These are phyloP conservation scores for Aspergillus novoparasiticus DNA, from an alignment of 2,329 filamentous ascomycete species.

Conservation along the genomic window DNA sequence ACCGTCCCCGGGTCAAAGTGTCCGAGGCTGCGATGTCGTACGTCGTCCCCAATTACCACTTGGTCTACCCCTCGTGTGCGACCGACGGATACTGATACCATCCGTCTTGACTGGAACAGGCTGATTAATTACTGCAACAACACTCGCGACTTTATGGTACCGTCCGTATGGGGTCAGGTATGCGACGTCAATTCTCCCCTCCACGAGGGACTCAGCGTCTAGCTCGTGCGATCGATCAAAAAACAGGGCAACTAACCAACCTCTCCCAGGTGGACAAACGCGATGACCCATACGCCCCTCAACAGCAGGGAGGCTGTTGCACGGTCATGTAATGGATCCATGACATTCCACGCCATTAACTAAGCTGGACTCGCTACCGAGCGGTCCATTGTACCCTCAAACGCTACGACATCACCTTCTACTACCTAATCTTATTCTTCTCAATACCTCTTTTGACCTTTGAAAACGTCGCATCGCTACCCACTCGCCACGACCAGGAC, in stretches of 20 bases:
- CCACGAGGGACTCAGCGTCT: background rate
- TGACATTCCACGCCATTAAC: slow-evolving; percentile 27
- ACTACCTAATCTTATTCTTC: slow-evolving; percentile 19
- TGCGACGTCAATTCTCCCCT: slow-evolving; percentile 20
- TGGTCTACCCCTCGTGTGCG: slow-evolving; percentile 6
- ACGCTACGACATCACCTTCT: slow-evolving; percentile 25
- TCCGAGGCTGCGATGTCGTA: slow-evolving; percentile 89
- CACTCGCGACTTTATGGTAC: slow-evolving; percentile 98
- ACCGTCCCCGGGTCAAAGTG: slow-evolving; percentile 91
- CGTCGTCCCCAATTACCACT: slow-evolving; percentile 35
- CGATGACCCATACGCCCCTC: slow-evolving; percentile 97
- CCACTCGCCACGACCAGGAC: background rate
- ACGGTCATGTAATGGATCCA: slow-evolving; percentile 75
- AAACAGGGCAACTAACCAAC: slow-evolving; percentile 3
- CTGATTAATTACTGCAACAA: slow-evolving; percentile 98
- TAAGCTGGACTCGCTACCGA: slow-evolving; percentile 26
- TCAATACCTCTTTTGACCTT: slow-evolving; percentile 13
- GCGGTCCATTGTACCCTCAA: slow-evolving; percentile 23
- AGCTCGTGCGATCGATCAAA: background rate
- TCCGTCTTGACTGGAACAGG: slow-evolving; percentile 51
- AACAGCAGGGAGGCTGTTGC: slow-evolving; percentile 91
- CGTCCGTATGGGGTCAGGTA: slow-evolving; percentile 88
- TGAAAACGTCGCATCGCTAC: background rate
- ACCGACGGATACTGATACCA: slow-evolving; percentile 6
- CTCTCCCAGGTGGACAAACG: slow-evolving; percentile 74